phyloP scores from a whole-genome alignment of 805 yeast genomes.

The Starmerella sirachaensis region DNA sequence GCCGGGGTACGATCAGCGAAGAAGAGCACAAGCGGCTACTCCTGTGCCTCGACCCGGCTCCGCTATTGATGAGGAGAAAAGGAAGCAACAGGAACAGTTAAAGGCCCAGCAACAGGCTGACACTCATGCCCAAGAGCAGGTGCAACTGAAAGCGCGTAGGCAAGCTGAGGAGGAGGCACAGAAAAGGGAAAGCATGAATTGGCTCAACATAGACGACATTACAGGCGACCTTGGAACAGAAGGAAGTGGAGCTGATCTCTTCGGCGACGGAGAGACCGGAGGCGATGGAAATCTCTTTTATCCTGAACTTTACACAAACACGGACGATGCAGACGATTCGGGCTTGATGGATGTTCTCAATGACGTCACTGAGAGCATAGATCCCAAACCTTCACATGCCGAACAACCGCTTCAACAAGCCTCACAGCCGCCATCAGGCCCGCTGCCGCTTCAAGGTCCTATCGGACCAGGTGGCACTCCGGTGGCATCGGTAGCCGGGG shows the following conservation, averaged over 20 bases:
- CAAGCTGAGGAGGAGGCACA: conserved; percentile 5
- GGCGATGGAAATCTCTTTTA: conserved; percentile 7
- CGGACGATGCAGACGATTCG: conserved; percentile 3
- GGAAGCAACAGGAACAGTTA: conserved; percentile 1
- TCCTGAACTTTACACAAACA: conserved; percentile 4
- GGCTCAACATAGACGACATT: conserved; percentile 20
- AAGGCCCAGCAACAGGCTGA: conserved; percentile 4
- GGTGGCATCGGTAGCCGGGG: not conserved
- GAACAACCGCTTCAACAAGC: not conserved
- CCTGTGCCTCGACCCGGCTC: not conserved
- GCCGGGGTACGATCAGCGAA: conserved; percentile 1
- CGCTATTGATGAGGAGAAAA: not conserved
- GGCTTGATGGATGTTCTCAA: conserved; percentile 10
- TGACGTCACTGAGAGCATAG: not conserved
- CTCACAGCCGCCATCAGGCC: not conserved
- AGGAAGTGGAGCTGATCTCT: conserved; percentile 4
- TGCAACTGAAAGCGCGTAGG: conserved; percentile 1
- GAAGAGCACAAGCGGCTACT: too few species aligned
- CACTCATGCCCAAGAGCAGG: conserved; percentile 7
- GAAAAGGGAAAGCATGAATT: conserved; percentile 11
- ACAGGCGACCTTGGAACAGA: conserved; percentile 12
- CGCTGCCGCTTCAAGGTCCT: not conserved
- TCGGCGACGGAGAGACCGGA: conserved; percentile 6
- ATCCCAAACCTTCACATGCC: not conserved
- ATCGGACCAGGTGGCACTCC: conserved; percentile 1